Evolutionary conservation across 1,284 basidiomycete genomes (phyloP).

Genomic region (Ceratobasidium sp.): DNA sequence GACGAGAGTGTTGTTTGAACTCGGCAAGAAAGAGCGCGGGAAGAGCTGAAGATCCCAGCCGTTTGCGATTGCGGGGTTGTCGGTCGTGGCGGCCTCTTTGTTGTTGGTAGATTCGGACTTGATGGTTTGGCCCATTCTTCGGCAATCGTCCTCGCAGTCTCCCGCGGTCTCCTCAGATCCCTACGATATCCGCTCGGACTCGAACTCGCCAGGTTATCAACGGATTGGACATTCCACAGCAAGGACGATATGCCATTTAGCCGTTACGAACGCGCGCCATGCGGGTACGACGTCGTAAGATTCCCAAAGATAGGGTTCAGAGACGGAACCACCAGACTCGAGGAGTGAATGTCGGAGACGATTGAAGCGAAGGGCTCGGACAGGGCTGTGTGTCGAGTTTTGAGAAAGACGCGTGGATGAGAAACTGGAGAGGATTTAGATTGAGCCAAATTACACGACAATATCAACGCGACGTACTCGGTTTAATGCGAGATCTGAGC

Average conservation of each 20-base stretch:
- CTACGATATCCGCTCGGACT: slow-evolving; percentile 96
- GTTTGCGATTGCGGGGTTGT: neutral
- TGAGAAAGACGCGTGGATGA: slow-evolving; percentile 59
- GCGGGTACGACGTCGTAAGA: slow-evolving; percentile 83
- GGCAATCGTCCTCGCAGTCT: slow-evolving; percentile 72
- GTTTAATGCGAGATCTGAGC: slow-evolving; percentile 78
- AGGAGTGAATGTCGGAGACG: slow-evolving; percentile 90
- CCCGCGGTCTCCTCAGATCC: slow-evolving; percentile 83
- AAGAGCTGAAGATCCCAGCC: slow-evolving; percentile 86
- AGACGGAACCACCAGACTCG: slow-evolving; percentile 90
- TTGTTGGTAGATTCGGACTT: slow-evolving; percentile 58
- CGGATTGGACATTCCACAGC: slow-evolving; percentile 96
- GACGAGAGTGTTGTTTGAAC: slow-evolving; percentile 90
- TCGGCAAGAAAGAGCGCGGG: slow-evolving; percentile 90
- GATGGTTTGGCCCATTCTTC: slow-evolving; percentile 61
- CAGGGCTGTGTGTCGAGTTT: slow-evolving; percentile 91
- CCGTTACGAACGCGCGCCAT: slow-evolving; percentile 87
- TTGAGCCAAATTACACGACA: neutral
- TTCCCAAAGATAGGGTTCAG: slow-evolving; percentile 91
- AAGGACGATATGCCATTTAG: slow-evolving; percentile 95
- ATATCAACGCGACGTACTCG: neutral
- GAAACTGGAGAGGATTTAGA: neutral
- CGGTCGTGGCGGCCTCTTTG: slow-evolving; percentile 58
- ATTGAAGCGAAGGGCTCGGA: slow-evolving; percentile 96
- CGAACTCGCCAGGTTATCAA: slow-evolving; percentile 93